Conservation (phyloP, 441 rosid species). For the Francoa sonchifolia region DNA sequence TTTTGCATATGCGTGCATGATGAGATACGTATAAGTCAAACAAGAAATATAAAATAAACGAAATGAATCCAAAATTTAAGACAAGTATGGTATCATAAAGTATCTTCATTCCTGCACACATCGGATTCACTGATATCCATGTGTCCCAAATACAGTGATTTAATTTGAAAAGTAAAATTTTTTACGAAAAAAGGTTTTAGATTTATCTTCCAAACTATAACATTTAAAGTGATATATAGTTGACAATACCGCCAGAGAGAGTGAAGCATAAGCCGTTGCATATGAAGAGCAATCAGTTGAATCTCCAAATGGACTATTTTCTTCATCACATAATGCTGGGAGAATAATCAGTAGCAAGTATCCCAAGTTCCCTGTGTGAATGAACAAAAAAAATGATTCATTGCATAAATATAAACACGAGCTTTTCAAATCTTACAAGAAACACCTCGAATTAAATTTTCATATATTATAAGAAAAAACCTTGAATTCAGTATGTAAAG, state of each 20-base stretch:
- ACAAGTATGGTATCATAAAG: neutral
- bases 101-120: no score
- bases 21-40: constrained; percentile 11
- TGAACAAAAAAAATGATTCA: neutral
- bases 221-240: neutral
- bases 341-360: constrained; percentile 16
- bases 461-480: no score
- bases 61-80: neutral
- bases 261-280: constrained; percentile 18
- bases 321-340: constrained; percentile 18
- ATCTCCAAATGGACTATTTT: constrained; percentile 17
- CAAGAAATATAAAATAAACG: neutral
- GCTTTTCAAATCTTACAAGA: neutral
- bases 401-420: neutral
- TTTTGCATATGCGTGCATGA: constrained; percentile 12
- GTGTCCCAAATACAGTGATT: no score
- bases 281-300: constrained; percentile 10
- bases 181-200: neutral
- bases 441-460: no score
- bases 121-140: no score
- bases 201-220: neutral
- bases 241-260: constrained; percentile 19
- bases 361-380: constrained; percentile 22
- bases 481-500: no score
- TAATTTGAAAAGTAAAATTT: neutral